Base-by-base conservation (phyloP, 768 basidiomycete species). In the Saitozyma sp. region DNA sequence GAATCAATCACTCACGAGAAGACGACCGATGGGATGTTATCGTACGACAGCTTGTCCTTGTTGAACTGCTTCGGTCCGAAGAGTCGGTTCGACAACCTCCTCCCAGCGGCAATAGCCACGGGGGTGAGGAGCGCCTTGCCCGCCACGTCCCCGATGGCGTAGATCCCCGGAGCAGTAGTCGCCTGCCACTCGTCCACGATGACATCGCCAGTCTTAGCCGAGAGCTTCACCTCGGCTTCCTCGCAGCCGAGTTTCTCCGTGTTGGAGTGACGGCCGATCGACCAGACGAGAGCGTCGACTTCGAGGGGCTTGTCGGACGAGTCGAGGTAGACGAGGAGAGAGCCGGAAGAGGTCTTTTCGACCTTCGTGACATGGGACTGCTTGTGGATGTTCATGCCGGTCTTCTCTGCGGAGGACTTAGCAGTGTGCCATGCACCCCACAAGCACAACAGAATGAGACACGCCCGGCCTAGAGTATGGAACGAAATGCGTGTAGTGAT, bases 81-180 rank as follows among this genome's bases (percentile, higher is more conserved):
- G 51, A 98, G 81, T 62, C 96, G 83, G 81, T 98, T 98, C 58
- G 89, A 84, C 45, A 97, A 82, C 64, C 92, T 82, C 63, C 96
- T 83, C 19, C 92, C 96, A 14, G 96, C 96, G 53, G 95, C 95
- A 61, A 99, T 95, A 48, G 96, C 96, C 9, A 99, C 96, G 14
- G 96, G 96, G 5, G 96, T 99, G 62, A 99, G 83, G 40, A 95
- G 83, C 49, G 87, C 90, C 80, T 96, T 94, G 64, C 96, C 96
- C 68, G 86, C 86, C 19, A 93, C 91, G 75, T 99, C 96, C 2
- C 96, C 96, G 60, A 98, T 88, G 2, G 92, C 86, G 50, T 84
- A 87, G 69, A 98, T 83, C 50, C 86, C 84, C 39, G 85, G 80
- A 17, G 92, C 85, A 56, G 77, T 84, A 55, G 91, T 86, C 75